Evolutionary conservation across 2,329 filamentous ascomycete genomes (phyloP).

Genomic region (Ophiostoma novo-ulmi): DNA sequence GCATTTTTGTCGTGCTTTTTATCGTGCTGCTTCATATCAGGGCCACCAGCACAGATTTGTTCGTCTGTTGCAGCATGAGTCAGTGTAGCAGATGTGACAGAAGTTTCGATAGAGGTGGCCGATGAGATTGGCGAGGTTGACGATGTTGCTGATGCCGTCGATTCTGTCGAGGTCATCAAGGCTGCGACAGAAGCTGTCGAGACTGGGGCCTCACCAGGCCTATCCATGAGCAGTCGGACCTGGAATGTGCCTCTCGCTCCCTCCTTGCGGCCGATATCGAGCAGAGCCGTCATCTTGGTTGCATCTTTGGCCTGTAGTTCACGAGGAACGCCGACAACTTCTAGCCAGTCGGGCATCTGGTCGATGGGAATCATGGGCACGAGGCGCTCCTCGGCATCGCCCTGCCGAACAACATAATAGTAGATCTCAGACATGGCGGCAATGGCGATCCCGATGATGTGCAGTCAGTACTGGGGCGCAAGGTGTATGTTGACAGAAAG

Average conservation of each 20-base stretch:
- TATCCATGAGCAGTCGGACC: not conserved
- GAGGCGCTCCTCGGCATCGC: constrained; percentile 34
- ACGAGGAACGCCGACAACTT: constrained; percentile 42
- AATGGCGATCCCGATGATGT: not conserved
- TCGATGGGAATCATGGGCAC: constrained; percentile 53
- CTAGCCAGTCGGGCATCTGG: constrained; percentile 45
- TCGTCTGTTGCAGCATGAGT: not conserved
- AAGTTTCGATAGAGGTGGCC: not conserved
- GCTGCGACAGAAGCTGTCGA: not conserved
- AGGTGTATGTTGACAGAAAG: not conserved
- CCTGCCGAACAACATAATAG: constrained; percentile 43
- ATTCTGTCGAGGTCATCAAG: not conserved
- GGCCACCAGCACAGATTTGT: not conserved
- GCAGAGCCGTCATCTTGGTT: not conserved
- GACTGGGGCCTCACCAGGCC: not conserved
- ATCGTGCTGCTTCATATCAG: too few species aligned
- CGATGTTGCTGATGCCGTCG: not conserved
- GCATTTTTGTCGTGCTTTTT: not conserved
- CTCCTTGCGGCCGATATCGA: not conserved
- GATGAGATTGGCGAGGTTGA: not conserved
- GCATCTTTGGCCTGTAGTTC: constrained; percentile 31
- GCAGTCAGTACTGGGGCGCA: not conserved
- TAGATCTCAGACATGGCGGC: constrained; percentile 22
- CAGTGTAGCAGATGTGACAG: not conserved
- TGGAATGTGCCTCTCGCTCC: not conserved